Base-by-base conservation (phyloP, 23 red algal genomes). In the Gracilariopsis chorda region DNA sequence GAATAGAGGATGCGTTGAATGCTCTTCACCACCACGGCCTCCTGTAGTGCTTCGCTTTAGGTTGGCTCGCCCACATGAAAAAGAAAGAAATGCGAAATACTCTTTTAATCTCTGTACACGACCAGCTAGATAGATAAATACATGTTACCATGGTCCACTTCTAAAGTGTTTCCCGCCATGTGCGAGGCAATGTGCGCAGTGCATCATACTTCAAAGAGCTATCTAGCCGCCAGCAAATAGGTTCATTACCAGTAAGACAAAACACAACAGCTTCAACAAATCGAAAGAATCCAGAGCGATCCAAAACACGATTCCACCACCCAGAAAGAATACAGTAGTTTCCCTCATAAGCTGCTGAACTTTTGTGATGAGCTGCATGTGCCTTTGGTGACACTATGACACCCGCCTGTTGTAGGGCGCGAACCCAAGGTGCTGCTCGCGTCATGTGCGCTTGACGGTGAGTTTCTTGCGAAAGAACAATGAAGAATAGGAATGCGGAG, bases 311-410 rank as follows among this genome's bases (percentile, higher is more conserved):
- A 48, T 99, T 99, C 64, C 94, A 96, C 76, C 58, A 55, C 16
- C 97, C 97, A 17, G 56, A 85, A 37, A 99, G 84, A 58, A 95
- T 96, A 84, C 93, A 93, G 68, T 99, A 99, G 39, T 93, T 78
- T 21, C 84, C 86, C 7, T 68, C 91, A 48, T 78, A 94, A 7
- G 89, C 88, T 30, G 72, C 88, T 11, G 41, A 46, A 4, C 40
- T 73, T 44, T 23, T 44, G 57, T 99, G 97, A 87, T 99, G 97
- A 20, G 23, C 55, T 5, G 82, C 93, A 79, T 99, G 97, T 43
- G 51, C 86, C 1, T 57, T 48, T 13, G 36, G 73, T 5, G 87
- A 78, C 65, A 99, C 56, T 19, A 96, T 55, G 43, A 95, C 1
- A 13, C 51, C 84, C 41, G 23, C 48, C 49, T 19, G 56, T 30